These are phyloP conservation scores for Geotrichum histeridarum DNA, from an alignment of 1,139 yeast genomes.

Conservation along the genomic window DNA sequence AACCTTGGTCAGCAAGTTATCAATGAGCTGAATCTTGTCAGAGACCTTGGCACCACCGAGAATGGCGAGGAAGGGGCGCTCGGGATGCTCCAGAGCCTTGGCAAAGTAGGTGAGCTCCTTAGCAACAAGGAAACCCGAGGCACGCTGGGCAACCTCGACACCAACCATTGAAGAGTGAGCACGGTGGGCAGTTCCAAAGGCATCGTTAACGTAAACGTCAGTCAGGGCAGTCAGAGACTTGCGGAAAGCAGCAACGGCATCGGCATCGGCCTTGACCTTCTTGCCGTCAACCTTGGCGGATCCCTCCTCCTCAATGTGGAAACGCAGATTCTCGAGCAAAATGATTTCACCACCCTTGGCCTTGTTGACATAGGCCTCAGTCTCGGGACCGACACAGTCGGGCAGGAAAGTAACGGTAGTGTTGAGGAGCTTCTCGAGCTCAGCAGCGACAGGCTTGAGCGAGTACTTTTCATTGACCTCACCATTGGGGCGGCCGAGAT, in stretches of 20 bases:
- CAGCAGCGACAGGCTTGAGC: constrained; percentile 84
- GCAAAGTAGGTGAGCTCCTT: constrained; percentile 95
- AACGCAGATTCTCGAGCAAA: constrained; percentile 91
- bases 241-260: constrained; percentile 80
- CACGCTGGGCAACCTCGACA: constrained; percentile 84
- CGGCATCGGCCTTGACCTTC: constrained; percentile 84
- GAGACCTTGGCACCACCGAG: constrained; percentile 98
- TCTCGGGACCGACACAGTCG: constrained; percentile 88
- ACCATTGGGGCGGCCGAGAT: constrained; percentile 97
- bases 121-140: constrained; percentile 95
- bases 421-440: constrained; percentile 68
- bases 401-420: constrained; percentile 67
- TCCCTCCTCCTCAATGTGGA: constrained; percentile 95
- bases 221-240: constrained; percentile 79
- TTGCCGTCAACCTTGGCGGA: constrained; percentile 83
- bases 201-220: constrained; percentile 94
- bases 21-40: constrained; percentile 95
- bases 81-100: constrained; percentile 94
- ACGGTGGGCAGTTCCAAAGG: constrained; percentile 98
- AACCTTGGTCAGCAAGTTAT: constrained; percentile 92
- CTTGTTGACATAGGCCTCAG: constrained; percentile 65
- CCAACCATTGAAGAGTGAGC: constrained; percentile 99
- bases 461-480: constrained; percentile 77
- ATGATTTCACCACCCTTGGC: constrained; percentile 70
- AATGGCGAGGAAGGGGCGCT: constrained; percentile 94